Evolutionary conservation across 768 basidiomycete genomes (phyloP).

Genomic region (Lactarius pseudohatsudake): DNA sequence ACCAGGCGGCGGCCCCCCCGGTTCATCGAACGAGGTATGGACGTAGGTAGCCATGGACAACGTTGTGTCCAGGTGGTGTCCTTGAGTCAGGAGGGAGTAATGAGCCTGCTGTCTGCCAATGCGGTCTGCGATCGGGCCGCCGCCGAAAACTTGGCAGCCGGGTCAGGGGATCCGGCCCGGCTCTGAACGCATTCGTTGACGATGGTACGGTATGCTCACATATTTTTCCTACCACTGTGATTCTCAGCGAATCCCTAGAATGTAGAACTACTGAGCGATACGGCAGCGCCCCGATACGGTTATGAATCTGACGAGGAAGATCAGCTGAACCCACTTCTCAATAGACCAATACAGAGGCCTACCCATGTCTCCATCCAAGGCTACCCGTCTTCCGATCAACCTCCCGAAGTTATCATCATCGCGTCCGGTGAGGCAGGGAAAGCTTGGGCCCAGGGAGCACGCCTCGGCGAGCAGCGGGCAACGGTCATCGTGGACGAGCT

Average conservation of each 20-base stretch:
- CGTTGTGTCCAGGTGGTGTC: background rate
- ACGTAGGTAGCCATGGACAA: background rate
- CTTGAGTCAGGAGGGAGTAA: background rate
- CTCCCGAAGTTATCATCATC: conserved; percentile 20
- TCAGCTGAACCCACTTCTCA: conserved; percentile 30
- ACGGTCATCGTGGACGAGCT: conserved; percentile 18
- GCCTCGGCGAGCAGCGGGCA: conserved; percentile 30
- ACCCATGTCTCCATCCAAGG: conserved; percentile 10
- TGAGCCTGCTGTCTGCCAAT: background rate
- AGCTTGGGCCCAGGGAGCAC: conserved; percentile 29
- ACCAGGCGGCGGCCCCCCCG: conserved; percentile 55
- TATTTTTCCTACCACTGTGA: background rate
- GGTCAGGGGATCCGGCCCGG: background rate
- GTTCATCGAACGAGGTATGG: conserved; percentile 35
- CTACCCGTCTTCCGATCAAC: background rate
- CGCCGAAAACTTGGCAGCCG: background rate
- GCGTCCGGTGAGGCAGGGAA: conserved; percentile 30
- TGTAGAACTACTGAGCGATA: conserved; percentile 30
- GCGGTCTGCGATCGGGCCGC: no score
- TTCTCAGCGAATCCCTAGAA: conserved; percentile 12
- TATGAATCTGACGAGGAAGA: conserved; percentile 35
- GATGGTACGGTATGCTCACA: conserved; percentile 6
- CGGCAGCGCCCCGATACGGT: conserved; percentile 32
- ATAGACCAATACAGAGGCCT: background rate
- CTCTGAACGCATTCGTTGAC: background rate